Evolutionary conservation across 441 rosid genomes (phyloP), one percentile per base, ranked within the genome.

Genomic region (Populus trichocarpa): DNA sequence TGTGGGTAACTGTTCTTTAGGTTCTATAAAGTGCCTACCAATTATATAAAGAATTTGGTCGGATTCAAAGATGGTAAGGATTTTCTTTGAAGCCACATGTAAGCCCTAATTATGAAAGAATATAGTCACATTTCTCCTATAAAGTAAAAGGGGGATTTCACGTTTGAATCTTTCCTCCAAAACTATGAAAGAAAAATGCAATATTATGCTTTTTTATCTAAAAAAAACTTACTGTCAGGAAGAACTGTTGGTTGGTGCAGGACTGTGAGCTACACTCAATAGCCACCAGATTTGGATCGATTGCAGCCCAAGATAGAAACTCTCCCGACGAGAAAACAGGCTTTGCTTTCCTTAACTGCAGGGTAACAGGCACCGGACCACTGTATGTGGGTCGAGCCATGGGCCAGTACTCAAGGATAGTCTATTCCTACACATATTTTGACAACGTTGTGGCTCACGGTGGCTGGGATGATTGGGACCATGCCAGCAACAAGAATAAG

Each of bases 381-480:
- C 80, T 93, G 6, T 95, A 93, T 18, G 97, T 93, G 50, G 98
- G 98, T 6, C 90, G 97, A 3, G 98, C 97, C 73, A 90, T 95
- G 98, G 98, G 98, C 33, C 97, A 91, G 76, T 93, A 93, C 89
- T 93, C 98, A 6, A 85, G 98, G 67, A 95, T 95, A 35, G 97
- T 95, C 59, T 95, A 95, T 80, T 83, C 97, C 12, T 89, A 85
- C 81, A 94, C 97, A 2, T 93, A 90, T 87, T 95, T 93, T 53
- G 97, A 90, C 38, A 87, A 92, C 84, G 78, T 93, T 33, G 92
- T 95, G 42, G 98, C 98, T 23, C 95, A 84, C 16, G 98, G 97
- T 71, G 98, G 97, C 74, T 95, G 98, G 98, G 98, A 95, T 40
- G 97, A 93, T 67, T 95, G 97, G 98, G 97, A 95, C 86, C 98